Evolutionary conservation across 768 basidiomycete genomes (phyloP).

Genomic region (Butyriboletus loyo): DNA sequence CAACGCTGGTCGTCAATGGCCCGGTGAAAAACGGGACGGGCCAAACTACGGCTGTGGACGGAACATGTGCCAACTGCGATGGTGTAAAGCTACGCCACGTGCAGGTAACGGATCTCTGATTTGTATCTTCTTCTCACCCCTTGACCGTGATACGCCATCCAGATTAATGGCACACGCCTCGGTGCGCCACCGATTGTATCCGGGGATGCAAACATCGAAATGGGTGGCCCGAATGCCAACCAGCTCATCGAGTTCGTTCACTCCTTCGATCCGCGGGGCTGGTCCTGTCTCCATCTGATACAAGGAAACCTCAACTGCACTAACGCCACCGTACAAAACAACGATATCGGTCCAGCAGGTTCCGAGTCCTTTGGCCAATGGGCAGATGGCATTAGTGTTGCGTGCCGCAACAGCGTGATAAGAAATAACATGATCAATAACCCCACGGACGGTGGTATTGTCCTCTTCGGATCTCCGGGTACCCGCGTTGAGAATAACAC

Average conservation of each 20-base stretch:
- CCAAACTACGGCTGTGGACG: constrained; percentile 72
- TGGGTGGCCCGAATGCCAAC: constrained; percentile 70
- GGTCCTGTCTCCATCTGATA: constrained; percentile 78
- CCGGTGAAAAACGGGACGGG: constrained; percentile 58
- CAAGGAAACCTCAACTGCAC: constrained; percentile 68
- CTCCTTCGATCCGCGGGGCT: constrained; percentile 73
- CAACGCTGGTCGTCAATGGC: constrained; percentile 67
- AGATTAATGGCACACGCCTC: constrained; percentile 74
- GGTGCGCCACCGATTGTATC: constrained; percentile 47
- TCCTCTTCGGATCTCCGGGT: constrained; percentile 74
- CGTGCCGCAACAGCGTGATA: constrained; percentile 59
- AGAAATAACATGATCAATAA: constrained; percentile 68
- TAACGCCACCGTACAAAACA: constrained; percentile 67
- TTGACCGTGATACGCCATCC: constrained; percentile 1
- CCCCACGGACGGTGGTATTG: constrained; percentile 79
- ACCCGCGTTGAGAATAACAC: constrained; percentile 73
- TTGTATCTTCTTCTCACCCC: neutral
- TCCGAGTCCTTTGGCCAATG: constrained; percentile 63
- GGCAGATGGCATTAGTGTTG: constrained; percentile 81
- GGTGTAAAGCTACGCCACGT: constrained; percentile 67
- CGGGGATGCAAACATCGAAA: constrained; percentile 81
- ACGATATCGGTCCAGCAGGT: constrained; percentile 81
- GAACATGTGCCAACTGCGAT: constrained; percentile 55
- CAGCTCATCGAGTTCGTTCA: constrained; percentile 78
- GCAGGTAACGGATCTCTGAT: constrained; percentile 43